phyloP scores from a whole-genome alignment of 768 basidiomycete species.

The Exsudoporus frostii region DNA sequence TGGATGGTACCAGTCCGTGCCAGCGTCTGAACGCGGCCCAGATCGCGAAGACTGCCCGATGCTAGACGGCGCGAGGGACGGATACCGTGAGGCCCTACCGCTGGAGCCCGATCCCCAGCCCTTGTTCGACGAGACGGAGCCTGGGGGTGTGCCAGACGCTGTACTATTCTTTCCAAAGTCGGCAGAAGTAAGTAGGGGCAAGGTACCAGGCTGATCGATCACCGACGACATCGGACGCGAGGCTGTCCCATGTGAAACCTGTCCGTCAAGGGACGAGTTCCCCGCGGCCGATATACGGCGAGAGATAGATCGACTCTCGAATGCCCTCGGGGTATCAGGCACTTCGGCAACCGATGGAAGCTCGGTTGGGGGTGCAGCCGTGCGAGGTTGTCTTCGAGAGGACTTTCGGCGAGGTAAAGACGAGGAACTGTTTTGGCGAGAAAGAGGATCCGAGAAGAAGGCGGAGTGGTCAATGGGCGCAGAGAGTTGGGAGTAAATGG shows the following conservation, averaged over 20 bases:
- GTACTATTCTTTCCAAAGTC: constrained; percentile 24
- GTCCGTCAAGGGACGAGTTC: constrained; percentile 7
- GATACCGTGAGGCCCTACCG: constrained; percentile 24
- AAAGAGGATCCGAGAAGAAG: background rate
- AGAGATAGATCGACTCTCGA: background rate
- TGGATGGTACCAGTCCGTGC: constrained; percentile 23
- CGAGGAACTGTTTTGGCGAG: background rate
- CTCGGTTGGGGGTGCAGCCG: background rate
- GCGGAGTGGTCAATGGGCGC: constrained; percentile 15
- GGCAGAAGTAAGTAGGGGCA: constrained; percentile 26
- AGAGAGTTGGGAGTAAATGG: constrained; percentile 26
- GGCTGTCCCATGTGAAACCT: constrained; percentile 6
- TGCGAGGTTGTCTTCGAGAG: constrained; percentile 6
- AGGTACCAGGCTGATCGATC: background rate
- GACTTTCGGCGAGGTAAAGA: constrained; percentile 8
- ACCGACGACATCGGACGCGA: constrained; percentile 9
- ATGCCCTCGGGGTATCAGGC: constrained; percentile 3
- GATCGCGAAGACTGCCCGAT: constrained; percentile 2
- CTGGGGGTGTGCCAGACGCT: constrained; percentile 9
- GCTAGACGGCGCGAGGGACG: constrained; percentile 26
- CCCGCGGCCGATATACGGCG: background rate
- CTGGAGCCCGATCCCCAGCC: constrained; percentile 16
- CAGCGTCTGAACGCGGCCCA: constrained; percentile 9
- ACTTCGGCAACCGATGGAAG: constrained; percentile 23
- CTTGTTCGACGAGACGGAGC: constrained; percentile 16